Base-by-base conservation (phyloP, 345 rosid genomes). In the Corymbia maculata region DNA sequence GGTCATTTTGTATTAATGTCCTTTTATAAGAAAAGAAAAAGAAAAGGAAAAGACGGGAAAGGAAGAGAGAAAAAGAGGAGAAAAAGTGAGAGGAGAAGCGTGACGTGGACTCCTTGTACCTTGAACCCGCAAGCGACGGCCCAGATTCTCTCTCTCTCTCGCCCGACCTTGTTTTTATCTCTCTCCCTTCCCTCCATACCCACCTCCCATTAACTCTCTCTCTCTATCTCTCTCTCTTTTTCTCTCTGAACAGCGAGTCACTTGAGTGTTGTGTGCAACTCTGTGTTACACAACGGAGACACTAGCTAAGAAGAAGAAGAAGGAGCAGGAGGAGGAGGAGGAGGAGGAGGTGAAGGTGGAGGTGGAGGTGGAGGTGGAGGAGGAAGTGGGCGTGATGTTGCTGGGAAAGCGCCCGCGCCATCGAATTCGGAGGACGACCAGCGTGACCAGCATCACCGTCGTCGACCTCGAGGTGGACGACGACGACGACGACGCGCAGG, bases 381-480 rank as follows among this genome's bases (percentile, higher is more conserved):
- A 75, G 24, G 26, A 19, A 5, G 82, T 36, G 82, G 82, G 14
- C 2, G 92, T 6, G 64, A 95, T 96, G 99, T 91, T 93, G 51
- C 92, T 93, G 1, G 98, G 97, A 45, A 96, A 95, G 90, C 94
- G 95, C 44, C 94, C 94, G 87, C 93, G 96, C n/a, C 93, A 92
- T 82, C 89, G 93, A 52, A 94, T 96, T 66, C 93, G 90, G 91
- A 93, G 98, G 88, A 95, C 99, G 19, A 91, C 97, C 32, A 96
- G 99, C 93, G 92, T 95, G 98, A 90, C 89, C 13, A 93, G 93
- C 85, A 92, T 95, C 92, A 88, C 93, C 90, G 87, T 70, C 80
- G 80, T 36, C 47, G 82, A 70, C 82, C 82, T 89, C 53, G 95
- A 93, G 88, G 87, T 86, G 79, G 14, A 90, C 86, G 26, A 84